These are phyloP conservation scores for Eleusine indica DNA, from an alignment of 176 grass and related monocot species.

Conservation along the genomic window DNA sequence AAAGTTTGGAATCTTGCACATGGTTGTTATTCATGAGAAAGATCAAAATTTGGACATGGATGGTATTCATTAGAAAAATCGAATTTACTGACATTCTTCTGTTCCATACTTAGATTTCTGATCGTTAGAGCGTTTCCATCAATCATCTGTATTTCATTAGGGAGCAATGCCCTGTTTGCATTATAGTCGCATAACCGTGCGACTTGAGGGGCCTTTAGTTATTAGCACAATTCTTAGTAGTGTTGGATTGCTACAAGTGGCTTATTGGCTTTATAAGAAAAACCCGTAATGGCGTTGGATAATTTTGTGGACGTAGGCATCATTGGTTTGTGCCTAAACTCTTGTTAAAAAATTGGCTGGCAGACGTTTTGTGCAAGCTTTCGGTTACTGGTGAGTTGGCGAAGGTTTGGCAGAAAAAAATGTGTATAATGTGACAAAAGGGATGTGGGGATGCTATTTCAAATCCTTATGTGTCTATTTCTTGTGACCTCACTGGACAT, in stretches of 20 bases:
- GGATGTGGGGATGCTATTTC: not conserved
- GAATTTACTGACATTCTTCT: constrained; percentile 23
- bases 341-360: not conserved
- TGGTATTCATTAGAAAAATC: constrained; percentile 14
- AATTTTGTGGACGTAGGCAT: constrained; percentile 24
- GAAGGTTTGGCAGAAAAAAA: not conserved
- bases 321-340: not conserved
- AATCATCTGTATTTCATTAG: constrained; percentile 15
- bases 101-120: not conserved
- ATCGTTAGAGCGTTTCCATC: constrained; percentile 26
- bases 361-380: not conserved
- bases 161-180: constrained; percentile 28
- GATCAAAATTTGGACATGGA: not conserved
- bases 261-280: constrained; percentile 6
- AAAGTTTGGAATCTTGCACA: not conserved
- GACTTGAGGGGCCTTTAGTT: constrained; percentile 18
- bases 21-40: not conserved
- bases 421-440: not conserved
- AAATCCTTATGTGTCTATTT: not conserved
- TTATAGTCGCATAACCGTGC: constrained; percentile 9
- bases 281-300: not conserved
- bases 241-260: constrained; percentile 10
- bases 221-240: constrained; percentile 1
- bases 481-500: not conserved
- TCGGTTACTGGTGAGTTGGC: not conserved